These are phyloP conservation scores for Kurtzmaniella cleridarum DNA, from an alignment of 805 yeast genomes.

Conservation along the genomic window DNA sequence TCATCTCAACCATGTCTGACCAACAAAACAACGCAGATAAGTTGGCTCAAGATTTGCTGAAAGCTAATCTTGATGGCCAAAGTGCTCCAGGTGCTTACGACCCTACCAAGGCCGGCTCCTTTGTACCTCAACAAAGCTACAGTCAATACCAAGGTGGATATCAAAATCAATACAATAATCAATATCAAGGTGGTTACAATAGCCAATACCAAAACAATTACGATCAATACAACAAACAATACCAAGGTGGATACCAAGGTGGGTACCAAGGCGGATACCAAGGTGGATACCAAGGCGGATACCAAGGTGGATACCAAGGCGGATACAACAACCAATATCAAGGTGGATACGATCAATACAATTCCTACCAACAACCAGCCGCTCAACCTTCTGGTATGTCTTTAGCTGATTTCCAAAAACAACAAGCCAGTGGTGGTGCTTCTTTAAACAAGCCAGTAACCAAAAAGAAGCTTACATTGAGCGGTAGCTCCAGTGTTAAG, in stretches of 20 bases:
- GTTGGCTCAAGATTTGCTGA: conserved; percentile 39
- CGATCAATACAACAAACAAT: conserved; percentile 17
- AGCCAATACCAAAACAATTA: no score
- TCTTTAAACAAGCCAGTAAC: conserved; percentile 42
- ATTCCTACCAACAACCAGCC: conserved; percentile 17
- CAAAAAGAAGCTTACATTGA: conserved; percentile 64
- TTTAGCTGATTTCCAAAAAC: conserved; percentile 77
- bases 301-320: conserved; percentile 18
- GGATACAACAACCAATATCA: conserved; percentile 15
- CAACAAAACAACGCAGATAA: conserved; percentile 37
- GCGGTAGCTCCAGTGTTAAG: conserved; percentile 61
- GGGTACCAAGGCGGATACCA: conserved; percentile 17
- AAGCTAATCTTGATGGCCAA: conserved; percentile 30
- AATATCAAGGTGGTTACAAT: conserved; percentile 21
- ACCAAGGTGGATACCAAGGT: conserved; percentile 14
- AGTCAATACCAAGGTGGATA: conserved; percentile 10
- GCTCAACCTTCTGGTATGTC: conserved; percentile 45
- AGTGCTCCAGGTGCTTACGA: conserved; percentile 10
- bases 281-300: conserved; percentile 9
- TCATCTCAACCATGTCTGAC: conserved; percentile 17
- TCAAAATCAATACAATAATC: conserved; percentile 9
- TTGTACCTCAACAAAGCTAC: conserved; percentile 6
- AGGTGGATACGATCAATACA: conserved; percentile 14
- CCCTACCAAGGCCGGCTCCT: conserved; percentile 8
- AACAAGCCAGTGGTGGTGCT: conserved; percentile 40